Conservation (phyloP, 371 early-diverging fungal species). For the Syncephalastrum sp. region DNA sequence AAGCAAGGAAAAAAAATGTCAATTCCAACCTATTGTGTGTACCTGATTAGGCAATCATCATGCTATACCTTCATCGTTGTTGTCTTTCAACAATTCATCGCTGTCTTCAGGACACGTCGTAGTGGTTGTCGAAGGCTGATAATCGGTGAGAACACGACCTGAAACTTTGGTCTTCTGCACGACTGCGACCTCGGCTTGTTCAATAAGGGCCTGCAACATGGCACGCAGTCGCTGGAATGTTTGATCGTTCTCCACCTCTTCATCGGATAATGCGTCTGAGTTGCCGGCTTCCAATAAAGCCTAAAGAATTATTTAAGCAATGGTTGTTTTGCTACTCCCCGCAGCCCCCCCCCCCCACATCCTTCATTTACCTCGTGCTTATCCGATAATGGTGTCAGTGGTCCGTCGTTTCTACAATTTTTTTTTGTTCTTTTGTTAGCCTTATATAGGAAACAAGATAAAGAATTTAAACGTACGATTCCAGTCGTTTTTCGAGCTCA, state of each 20-base stretch:
- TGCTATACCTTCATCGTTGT: conserved; percentile 2
- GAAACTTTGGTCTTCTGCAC: conserved; percentile 24
- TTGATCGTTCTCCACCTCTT: conserved; percentile 37
- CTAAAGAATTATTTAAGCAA: background rate
- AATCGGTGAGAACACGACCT: conserved; percentile 21
- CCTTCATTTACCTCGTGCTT: conserved; percentile 29
- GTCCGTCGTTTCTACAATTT: conserved; percentile 27
- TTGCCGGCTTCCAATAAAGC: background rate
- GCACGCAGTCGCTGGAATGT: conserved; percentile 33
- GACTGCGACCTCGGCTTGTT: conserved; percentile 44
- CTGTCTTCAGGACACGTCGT: background rate
- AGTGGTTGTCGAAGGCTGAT: conserved; percentile 5
- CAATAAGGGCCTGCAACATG: conserved; percentile 37
- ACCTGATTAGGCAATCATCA: background rate
- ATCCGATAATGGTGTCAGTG: conserved; percentile 36
- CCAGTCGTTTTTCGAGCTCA: conserved; percentile 39
- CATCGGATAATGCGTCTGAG: conserved; percentile 20
- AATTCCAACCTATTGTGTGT: background rate
- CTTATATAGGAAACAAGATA: conserved; percentile 5
- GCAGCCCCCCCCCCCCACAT: too few species aligned
- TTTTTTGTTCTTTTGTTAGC: background rate
- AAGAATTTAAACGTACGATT: conserved; percentile 23
- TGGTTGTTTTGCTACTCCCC: background rate
- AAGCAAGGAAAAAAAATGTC: background rate
- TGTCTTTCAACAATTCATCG: background rate